Conservation (phyloP, 2,329 filamentous ascomycete genomes). For the Bretziella fagacearum region DNA sequence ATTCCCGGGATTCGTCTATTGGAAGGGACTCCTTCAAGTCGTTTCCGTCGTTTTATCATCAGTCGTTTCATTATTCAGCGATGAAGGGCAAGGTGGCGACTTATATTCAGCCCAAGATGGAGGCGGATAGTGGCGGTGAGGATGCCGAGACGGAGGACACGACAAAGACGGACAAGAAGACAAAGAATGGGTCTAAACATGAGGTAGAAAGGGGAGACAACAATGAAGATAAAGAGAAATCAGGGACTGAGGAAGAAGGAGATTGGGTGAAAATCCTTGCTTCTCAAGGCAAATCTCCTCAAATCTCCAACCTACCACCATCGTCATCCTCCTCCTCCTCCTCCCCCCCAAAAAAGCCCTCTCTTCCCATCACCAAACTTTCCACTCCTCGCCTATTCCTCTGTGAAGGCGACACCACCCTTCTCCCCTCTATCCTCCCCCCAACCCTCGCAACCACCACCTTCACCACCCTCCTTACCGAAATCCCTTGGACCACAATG, state of each 20-base stretch:
- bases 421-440: slow-evolving; percentile 55
- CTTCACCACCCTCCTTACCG: slow-evolving; percentile 53
- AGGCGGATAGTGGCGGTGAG: neutral
- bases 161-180: neutral
- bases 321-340: neutral
- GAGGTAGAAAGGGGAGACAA: neutral
- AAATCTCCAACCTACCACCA: neutral
- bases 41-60: neutral
- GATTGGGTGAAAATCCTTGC: too few relatives aligned
- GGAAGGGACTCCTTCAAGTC: neutral
- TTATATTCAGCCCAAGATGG: neutral
- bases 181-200: neutral
- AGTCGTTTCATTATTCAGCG: neutral
- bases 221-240: neutral
- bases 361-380: too few relatives aligned
- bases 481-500: slow-evolving; percentile 85
- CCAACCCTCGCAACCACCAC: slow-evolving; percentile 35
- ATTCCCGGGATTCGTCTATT: slow-evolving; percentile 5
- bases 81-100: neutral
- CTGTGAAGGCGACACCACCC: slow-evolving; percentile 64
- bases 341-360: neutral
- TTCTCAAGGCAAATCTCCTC: too few relatives aligned
- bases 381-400: slow-evolving; percentile 25
- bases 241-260: neutral
- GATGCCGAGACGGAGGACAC: neutral